Evolutionary conservation across 176 grass and related monocot genomes (phyloP).

Genomic region (Zea mays): Zm-B73-REFERENCE-NAM-5.0 NC_050100.1:154441501-154442000

Average conservation of each 20-base stretch:
- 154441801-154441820: not conserved
- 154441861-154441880: conserved; percentile 12
- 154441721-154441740: not conserved
- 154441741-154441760: not conserved
- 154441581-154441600: conserved; percentile 35
- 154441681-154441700: not conserved
- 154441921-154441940: conserved; percentile 38
- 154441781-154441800: not conserved
- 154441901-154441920: not conserved
- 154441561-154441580: conserved; percentile 43
- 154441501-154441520: conserved; percentile 11
- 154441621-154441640: conserved; percentile 11
- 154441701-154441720: not conserved
- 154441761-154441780: conserved; percentile 46
- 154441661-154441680: fast-evolving
- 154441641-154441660: conserved; percentile 21
- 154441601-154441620: conserved; percentile 30
- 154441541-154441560: conserved; percentile 43
- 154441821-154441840: conserved; percentile 19
- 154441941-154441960: conserved; percentile 23
- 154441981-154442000: conserved; percentile 12
- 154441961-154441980: conserved; percentile 1
- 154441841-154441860: conserved; percentile 30
- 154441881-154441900: not conserved
- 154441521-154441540: not conserved